Evolutionary conservation across 805 yeast species (phyloP), one percentile per base, ranked within the genome.

Genomic region (Kodamaea neixiangensis): DNA sequence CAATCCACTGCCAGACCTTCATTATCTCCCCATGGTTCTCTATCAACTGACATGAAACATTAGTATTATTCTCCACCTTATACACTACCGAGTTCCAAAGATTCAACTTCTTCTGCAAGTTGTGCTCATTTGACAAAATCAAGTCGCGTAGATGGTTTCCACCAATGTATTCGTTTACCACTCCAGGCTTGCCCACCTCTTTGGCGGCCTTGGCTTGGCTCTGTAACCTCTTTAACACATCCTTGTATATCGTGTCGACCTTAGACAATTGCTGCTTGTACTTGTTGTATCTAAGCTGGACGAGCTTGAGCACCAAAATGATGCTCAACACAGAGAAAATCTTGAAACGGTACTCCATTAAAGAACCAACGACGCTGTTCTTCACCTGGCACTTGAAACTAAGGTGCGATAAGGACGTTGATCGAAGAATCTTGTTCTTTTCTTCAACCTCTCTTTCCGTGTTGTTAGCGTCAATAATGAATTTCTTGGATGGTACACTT

Each of bases 11-110:
- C 89, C 96, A 88, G 33, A 89, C 89, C 62, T 83, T 83, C 78
- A 87, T 82, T 53, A 91, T 87, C 57, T 91, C 97, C 14, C 97
- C 97, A 60, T 86, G 87, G 22, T 85, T 77, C 63, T 91, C 97
- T 50, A 81, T 68, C 49, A 85, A 76, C 35, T 81, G 76, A 14
- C 78, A 73, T 51, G 83, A 78, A 10, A 91, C 81, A 59, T 85
- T 86, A 18, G 87, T 72, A 63, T 88, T 86, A 42, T 71, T 68
- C 56, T 89, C 96, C 5, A 91, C 78, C 29, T 69, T 72, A 17
- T 67, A 67, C 43, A 76, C 71, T 1, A 89, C 83, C 19, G 65
- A 62, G 13, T 73, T 75, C 96, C 97, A 89, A 7, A 85, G 60
- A 29, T 68, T 61, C 53, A 78, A 55, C 54, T 62, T 48, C 40